phyloP scores from a whole-genome alignment of 495 filamentous ascomycete species.

The Hyaloscypha finlandica region DNA sequence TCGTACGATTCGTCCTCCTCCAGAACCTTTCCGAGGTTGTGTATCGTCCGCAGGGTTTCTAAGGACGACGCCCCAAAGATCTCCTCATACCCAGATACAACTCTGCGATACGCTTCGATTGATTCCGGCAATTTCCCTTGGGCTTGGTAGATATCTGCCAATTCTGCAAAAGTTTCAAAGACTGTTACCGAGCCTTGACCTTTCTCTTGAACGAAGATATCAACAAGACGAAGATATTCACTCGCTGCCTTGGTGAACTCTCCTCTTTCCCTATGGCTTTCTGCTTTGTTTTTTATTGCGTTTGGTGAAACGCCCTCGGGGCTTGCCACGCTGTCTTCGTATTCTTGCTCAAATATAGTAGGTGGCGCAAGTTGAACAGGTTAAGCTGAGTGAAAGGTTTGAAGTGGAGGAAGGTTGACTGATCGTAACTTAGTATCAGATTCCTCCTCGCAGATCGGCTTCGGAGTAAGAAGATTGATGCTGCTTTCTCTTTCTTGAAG shows the following conservation, averaged over 20 bases:
- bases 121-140: not conserved
- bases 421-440: not conserved
- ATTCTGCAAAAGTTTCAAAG: not conserved
- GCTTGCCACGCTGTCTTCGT: not conserved
- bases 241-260: not conserved
- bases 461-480: not conserved
- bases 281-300: not conserved
- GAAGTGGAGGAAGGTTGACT: not conserved
- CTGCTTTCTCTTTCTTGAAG: not conserved
- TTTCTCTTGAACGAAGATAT: not conserved
- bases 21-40: not conserved
- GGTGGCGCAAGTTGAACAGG: not conserved
- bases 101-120: not conserved
- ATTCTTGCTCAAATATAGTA: not conserved
- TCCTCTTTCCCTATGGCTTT: not conserved
- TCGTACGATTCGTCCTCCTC: not conserved
- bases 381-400: not conserved
- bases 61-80: not conserved
- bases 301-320: not conserved
- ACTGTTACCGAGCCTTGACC: not conserved
- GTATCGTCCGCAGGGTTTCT: not conserved
- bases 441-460: not conserved
- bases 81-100: not conserved
- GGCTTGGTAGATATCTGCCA: not conserved
- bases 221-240: not conserved